These are phyloP conservation scores for Epithemia pelagica DNA, from an alignment of 108 stramenopile species.

Conservation along the genomic window DNA sequence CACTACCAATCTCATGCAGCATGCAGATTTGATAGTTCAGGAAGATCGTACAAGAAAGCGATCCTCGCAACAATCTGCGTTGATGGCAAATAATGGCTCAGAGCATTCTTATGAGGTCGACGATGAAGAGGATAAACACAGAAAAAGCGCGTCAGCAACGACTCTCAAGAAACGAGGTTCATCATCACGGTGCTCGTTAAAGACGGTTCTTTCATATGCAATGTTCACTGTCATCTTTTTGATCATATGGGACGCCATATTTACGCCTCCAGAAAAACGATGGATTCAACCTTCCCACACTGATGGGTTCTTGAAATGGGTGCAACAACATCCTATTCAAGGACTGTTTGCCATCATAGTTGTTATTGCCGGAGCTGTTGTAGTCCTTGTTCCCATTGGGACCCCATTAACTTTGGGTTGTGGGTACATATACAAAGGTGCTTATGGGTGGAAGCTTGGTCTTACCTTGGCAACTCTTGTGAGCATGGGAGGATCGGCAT, in stretches of 20 bases:
- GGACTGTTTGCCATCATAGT: conserved; percentile 41
- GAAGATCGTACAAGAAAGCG: neutral
- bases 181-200: conserved; percentile 23
- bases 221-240: conserved; percentile 19
- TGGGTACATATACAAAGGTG: conserved; percentile 74
- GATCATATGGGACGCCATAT: conserved; percentile 36
- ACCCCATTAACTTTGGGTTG: conserved; percentile 65
- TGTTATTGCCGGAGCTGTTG: conserved; percentile 46
- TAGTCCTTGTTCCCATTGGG: conserved; percentile 44
- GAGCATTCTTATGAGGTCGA: neutral
- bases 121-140: neutral
- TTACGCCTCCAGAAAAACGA: conserved; percentile 39
- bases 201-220: conserved; percentile 16
- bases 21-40: neutral
- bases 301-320: conserved; percentile 44
- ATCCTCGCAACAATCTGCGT: neutral
- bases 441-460: conserved; percentile 73
- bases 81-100: neutral
- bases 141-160: neutral
- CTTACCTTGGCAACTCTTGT: conserved; percentile 51
- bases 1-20: neutral
- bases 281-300: conserved; percentile 36
- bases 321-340: conserved; percentile 33
- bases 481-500: conserved; percentile 46
- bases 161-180: neutral